These are phyloP conservation scores for Basipetospora sp. DNA, from an alignment of 2,329 filamentous ascomycete species.

Conservation along the genomic window DNA sequence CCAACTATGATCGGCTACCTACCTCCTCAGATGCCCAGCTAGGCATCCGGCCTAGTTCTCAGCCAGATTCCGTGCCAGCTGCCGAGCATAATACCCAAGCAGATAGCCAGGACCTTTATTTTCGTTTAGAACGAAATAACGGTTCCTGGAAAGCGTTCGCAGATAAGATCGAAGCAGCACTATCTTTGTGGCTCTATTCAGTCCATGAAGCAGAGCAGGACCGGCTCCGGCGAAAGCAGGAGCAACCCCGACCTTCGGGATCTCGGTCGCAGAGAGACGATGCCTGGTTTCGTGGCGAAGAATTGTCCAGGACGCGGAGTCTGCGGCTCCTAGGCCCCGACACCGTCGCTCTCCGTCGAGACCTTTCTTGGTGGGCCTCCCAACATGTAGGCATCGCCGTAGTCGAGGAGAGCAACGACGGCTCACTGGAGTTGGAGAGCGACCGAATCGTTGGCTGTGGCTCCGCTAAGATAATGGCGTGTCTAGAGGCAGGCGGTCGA, in stretches of 20 bases:
- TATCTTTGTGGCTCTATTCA: slow-evolving; percentile 17
- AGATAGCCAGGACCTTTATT: not conserved
- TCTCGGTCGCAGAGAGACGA: not conserved
- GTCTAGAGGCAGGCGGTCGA: not conserved
- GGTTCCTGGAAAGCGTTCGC: slow-evolving; percentile 11
- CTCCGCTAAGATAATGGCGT: not conserved
- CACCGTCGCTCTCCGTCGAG: slow-evolving; percentile 6
- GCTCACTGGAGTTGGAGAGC: not conserved
- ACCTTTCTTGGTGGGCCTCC: slow-evolving; percentile 11
- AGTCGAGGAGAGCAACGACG: not conserved
- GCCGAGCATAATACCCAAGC: too few species aligned
- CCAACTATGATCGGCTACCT: too few species aligned
- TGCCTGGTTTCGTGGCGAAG: slow-evolving; percentile 11
- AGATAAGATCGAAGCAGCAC: slow-evolving; percentile 14
- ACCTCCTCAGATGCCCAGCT: not conserved
- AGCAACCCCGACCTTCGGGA: not conserved
- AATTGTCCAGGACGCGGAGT: slow-evolving; percentile 1
- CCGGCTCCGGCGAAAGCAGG: not conserved
- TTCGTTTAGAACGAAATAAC: not conserved
- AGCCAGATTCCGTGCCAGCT: not conserved
- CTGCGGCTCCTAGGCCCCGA: slow-evolving; percentile 10
- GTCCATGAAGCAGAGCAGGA: slow-evolving; percentile 6
- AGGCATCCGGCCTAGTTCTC: not conserved
- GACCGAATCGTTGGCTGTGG: slow-evolving; percentile 1
- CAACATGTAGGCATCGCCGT: slow-evolving; percentile 7